Base-by-base conservation (phyloP, 306 rosid genomes). In the Luffa acutangula region DNA sequence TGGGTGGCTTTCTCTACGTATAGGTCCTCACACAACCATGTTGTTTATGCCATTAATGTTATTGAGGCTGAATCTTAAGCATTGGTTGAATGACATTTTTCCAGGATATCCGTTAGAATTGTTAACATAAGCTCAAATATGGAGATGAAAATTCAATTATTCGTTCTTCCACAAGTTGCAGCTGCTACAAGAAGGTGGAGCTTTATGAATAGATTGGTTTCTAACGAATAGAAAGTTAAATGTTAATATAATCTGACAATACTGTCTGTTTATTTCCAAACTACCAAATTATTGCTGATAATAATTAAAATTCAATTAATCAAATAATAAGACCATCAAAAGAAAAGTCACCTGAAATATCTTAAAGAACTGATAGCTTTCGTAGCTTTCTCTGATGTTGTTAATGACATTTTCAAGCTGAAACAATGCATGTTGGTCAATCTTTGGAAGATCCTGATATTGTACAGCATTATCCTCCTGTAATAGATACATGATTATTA, bases 381-480 rank as follows among this genome's bases (percentile, higher is more conserved):
- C 99, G 66, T 93, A 96, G 86, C 91, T 89, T 81, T 88, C 98
- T 85, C 80, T 87, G 83, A 93, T 90, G 84, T 39, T 89, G 75
- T 81, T 89, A 58, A 91, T 87, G 87, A 93, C 85, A 86, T 83
- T 96, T 84, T 96, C 99, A 70, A 96, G 98, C 90, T 93, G 99
- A 86, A 89, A 96, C 37, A 96, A 86, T 0, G 96, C 97, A 64
- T 91, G 94, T 82, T 81, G 93, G 83, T 96, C 99, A 58, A 96
- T 93, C 91, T 82, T 87, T 45, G 99, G 99, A 86, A 96, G 99
- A 71, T 90, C 90, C 15, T 87, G 87, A 87, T 96, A 91, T 42
- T 89, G 66, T 80, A 91, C 89, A 66, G 88, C 81, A 65, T 83
- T 79, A 78, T 96, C 94, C 65, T 83, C 86, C 99, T 96, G 90